phyloP scores from a whole-genome alignment of 495 filamentous ascomycete species.

The Parachaetomium inaequale region DNA sequence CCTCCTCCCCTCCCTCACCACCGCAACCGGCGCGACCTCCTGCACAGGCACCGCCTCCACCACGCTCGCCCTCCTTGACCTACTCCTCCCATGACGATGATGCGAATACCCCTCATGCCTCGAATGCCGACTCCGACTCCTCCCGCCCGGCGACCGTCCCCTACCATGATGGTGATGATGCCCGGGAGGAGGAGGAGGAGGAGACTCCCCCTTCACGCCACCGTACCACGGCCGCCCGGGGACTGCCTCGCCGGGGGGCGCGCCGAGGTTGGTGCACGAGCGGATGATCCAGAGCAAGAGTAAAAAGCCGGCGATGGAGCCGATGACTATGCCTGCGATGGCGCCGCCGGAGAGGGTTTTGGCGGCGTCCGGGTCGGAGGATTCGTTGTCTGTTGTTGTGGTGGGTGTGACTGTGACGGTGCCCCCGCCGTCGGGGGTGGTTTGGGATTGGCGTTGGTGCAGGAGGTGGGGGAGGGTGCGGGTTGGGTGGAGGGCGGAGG shows the following conservation, averaged over 20 bases:
- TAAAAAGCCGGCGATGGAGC: slow-evolving; percentile 53
- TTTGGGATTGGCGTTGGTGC: slow-evolving; percentile 8
- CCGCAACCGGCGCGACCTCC: slow-evolving; percentile 9
- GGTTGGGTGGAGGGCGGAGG: slow-evolving; percentile 6
- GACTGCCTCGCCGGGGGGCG: slow-evolving; percentile 24
- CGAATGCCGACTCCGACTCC: slow-evolving; percentile 32
- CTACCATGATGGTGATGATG: no score
- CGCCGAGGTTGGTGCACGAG: slow-evolving; percentile 39
- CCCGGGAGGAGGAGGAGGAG: background rate
- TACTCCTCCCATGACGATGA: background rate
- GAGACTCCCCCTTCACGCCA: slow-evolving; percentile 25
- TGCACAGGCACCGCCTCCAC: slow-evolving; percentile 2
- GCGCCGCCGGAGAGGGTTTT: slow-evolving; percentile 50
- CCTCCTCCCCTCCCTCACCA: slow-evolving; percentile 1
- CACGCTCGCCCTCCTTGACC: background rate
- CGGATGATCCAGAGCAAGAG: slow-evolving; percentile 53
- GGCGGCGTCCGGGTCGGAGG: slow-evolving; percentile 12
- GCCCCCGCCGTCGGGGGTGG: background rate
- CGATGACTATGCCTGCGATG: slow-evolving; percentile 60
- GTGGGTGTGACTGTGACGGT: slow-evolving; percentile 19
- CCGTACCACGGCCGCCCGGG: slow-evolving; percentile 29
- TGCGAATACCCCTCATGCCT: background rate
- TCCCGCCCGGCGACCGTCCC: slow-evolving; percentile 1
- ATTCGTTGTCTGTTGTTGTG: slow-evolving; percentile 1
- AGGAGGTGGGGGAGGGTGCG: slow-evolving; percentile 9